Evolutionary conservation across 345 rosid species (phyloP), one percentile per base, ranked within the genome.

Genomic region (Moricandia moricandioides): DNA sequence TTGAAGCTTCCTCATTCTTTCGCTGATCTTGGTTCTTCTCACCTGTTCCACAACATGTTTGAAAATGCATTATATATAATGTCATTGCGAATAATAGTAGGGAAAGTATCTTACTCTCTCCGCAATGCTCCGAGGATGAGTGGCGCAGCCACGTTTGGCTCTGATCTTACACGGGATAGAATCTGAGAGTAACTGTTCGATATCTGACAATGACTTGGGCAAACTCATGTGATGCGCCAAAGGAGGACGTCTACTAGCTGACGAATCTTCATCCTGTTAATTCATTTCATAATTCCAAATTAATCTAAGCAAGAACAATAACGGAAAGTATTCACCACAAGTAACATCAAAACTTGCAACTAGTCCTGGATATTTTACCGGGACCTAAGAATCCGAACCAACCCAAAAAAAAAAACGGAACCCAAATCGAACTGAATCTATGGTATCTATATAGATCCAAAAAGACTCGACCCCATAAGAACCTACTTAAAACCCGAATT

Each of bases 121-220:
- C 1, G 98, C 98, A 14, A 94, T 91, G 85, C 98, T 94, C 33
- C 98, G 89, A 5, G 98, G 98, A 80, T 94, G 98, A 75, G 98
- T 94, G 13, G 98, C 98, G 47, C 83, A 91, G 30, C 98, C 98
- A 24, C 98, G 88, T 80, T 94, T 94, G 24, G 24, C 24, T 21
- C 24, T 21, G 24, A 21, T 21, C 24, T 21, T 21, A 21, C 24
- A 21, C 24, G 24, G 95, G 8, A 94, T 89, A 51, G 97, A 86
- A 69, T 91, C 98, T 40, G 88, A 91, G 55, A 93, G 64, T 31
- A 86, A 74, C 79, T 87, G 86, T 51, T 91, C 95, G 14, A 94
- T 82, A 56, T 93, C 96, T 0, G 87, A 78, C 0, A 84, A 74
- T 11, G 87, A 79, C 73, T 91, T 90, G 0, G 95, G 98, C 78